Conservation (phyloP, 2,329 filamentous ascomycete species). For the Dothistroma septosporum region DNA sequence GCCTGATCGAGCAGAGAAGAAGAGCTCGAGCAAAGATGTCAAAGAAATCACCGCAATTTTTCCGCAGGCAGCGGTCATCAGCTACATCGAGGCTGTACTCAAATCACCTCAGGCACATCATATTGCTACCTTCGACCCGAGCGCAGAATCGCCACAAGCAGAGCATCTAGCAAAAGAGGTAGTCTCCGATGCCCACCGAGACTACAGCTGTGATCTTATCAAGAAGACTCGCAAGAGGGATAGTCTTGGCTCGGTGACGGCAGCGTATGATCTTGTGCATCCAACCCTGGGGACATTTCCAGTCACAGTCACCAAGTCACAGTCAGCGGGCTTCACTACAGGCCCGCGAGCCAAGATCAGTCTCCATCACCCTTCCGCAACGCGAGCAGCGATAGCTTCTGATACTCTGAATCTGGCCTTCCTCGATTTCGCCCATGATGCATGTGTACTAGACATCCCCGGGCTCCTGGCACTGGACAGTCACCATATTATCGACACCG, state of each 20-base stretch:
- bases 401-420: constrained; percentile 41
- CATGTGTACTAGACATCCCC: constrained; percentile 44
- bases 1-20: constrained; percentile 8
- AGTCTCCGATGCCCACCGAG: constrained; percentile 60
- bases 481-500: constrained; percentile 45
- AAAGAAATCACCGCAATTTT: constrained; percentile 37
- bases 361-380: constrained; percentile 39
- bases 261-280: constrained; percentile 45
- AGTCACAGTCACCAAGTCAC: constrained; percentile 40
- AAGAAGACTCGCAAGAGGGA: constrained; percentile 47
- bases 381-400: constrained; percentile 38
- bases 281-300: constrained; percentile 42
- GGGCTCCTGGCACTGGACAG: constrained; percentile 43
- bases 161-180: constrained; percentile 57
- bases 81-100: constrained; percentile 45
- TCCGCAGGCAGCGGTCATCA: constrained; percentile 45
- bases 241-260: constrained; percentile 27
- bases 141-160: constrained; percentile 59
- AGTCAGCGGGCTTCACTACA: constrained; percentile 4
- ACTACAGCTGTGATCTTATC: constrained; percentile 66
- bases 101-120: constrained; percentile 42
- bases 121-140: constrained; percentile 65
- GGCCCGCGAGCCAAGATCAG: constrained; percentile 30
- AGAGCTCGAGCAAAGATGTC: constrained; percentile 1
- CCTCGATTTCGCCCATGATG: constrained; percentile 42